Evolutionary conservation across 148 eudicot genomes (phyloP).

Genomic region (Agrostemma githago): DNA sequence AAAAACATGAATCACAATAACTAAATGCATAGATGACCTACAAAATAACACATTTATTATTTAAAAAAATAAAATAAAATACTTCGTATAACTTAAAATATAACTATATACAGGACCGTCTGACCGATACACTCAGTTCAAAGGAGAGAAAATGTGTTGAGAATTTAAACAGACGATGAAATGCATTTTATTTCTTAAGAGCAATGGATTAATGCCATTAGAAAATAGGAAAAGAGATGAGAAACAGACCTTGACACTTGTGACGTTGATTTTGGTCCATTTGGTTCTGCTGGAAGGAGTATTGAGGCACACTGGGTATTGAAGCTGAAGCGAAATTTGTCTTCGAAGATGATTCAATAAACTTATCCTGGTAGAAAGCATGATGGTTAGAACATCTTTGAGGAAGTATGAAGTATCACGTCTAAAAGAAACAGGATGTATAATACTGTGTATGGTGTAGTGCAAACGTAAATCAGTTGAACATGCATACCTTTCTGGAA

Average conservation of each 20-base stretch:
- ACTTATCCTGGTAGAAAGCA: constrained; percentile 58
- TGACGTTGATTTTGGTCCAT: constrained; percentile 39
- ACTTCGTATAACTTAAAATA: too few species aligned
- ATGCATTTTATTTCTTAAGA: neutral
- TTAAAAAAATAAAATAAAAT: too few species aligned
- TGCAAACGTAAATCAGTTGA: constrained; percentile 5
- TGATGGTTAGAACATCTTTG: constrained; percentile 23
- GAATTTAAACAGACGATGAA: too few species aligned
- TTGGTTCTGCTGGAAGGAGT: constrained; percentile 47
- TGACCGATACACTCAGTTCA: constrained; percentile 1
- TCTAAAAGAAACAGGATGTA: neutral
- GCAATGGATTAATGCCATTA: neutral
- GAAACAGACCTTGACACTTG: constrained; percentile 29
- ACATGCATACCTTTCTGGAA: constrained; percentile 37
- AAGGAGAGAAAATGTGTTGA: neutral
- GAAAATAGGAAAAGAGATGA: neutral
- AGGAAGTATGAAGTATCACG: constrained; percentile 1
- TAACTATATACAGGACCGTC: neutral
- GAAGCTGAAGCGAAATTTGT: constrained; percentile 41
- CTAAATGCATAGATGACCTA: neutral
- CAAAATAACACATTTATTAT: neutral
- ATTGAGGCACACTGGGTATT: constrained; percentile 40
- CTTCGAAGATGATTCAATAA: constrained; percentile 52
- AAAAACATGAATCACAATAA: neutral
- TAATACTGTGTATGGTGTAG: neutral